Base-by-base conservation (phyloP, 129 eudicot genomes). In the Helichrysum umbraculigerum region DNA sequence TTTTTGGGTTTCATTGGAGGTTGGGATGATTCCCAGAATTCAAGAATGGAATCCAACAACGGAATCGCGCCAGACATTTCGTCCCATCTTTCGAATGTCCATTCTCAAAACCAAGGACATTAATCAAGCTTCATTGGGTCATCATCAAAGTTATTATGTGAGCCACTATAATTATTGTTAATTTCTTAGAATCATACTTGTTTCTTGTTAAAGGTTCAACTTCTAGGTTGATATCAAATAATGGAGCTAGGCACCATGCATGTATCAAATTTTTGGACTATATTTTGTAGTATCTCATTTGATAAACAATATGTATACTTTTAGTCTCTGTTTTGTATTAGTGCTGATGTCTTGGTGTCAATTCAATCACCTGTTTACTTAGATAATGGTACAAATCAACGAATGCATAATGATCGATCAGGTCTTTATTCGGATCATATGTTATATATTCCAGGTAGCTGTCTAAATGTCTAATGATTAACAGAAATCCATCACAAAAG, bases 1-100 rank as follows among this genome's bases (percentile, higher is more conserved):
- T 74, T 83, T 66, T 50, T 68, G 19, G 82, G 80, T 10, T 62
- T 73, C 37, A 59, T 68, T 81, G 88, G 85, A 65, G 79, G 79
- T 20, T 77, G 81, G 85, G 83, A 85, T 32, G 83, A 84, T 33
- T 66, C 76, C 33, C 63, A 61, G 56, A 81, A 33, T 59, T 57
- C 76, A 6, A 69, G 70, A 39, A 78, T 69, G 56, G 37, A 35
- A 60, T 47, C 72, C 25, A 66, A 56, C 44, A 32, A 51, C 4
- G 70, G 52, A 42, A 21, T 39, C 2, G 37, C 58, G 47, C 28
- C 28, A 25, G 28, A 25, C 28, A 25, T 25, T 1, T 25, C 64
- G 7, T 57, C 71, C 28, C 10, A 29, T 42, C 19, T 44, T 34
- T 25, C 28, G 28, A 25, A 25, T 25, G 28, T 25, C 28, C 16